These are phyloP conservation scores for Lodderomyces orthopsilosis DNA, from an alignment of 1,139 yeast genomes.

Conservation along the genomic window DNA sequence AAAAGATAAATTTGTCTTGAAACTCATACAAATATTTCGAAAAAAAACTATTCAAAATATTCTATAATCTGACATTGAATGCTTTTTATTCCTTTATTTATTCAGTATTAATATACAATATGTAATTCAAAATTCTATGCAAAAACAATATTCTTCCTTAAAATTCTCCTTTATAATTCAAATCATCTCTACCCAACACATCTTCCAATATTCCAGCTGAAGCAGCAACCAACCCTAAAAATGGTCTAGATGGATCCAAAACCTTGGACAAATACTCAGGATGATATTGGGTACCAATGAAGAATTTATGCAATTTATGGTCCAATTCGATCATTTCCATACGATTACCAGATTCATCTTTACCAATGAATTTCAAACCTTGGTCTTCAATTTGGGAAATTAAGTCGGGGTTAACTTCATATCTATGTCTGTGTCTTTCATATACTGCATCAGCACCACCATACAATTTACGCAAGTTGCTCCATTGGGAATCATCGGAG, in stretches of 20 bases:
- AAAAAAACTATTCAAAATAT: background rate
- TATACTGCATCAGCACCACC: conserved; percentile 66
- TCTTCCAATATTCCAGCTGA: conserved; percentile 74
- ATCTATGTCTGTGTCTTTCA: conserved; percentile 98
- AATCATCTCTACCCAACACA: conserved; percentile 47
- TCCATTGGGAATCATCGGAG: conserved; percentile 65
- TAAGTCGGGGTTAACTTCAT: conserved; percentile 88
- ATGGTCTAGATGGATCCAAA: conserved; percentile 93
- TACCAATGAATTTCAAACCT: conserved; percentile 89
- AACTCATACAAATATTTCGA: too few relatives aligned
- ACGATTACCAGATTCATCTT: conserved; percentile 84
- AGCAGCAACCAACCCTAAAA: conserved; percentile 94
- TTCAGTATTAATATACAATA: too few relatives aligned
- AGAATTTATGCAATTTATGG: conserved; percentile 68
- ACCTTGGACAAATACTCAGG: conserved; percentile 97
- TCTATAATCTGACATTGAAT: too few relatives aligned
- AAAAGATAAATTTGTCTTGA: background rate
- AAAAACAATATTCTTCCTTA: conserved; percentile 11
- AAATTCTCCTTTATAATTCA: conserved; percentile 46
- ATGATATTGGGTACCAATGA: conserved; percentile 95
- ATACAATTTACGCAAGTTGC: conserved; percentile 75
- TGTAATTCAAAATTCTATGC: too few relatives aligned
- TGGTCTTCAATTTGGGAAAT: conserved; percentile 66
- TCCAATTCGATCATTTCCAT: conserved; percentile 87
- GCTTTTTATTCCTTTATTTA: too few relatives aligned